Evolutionary conservation across 306 rosid genomes (phyloP), one percentile per base, ranked within the genome.

Genomic region (Malus domestica): DNA sequence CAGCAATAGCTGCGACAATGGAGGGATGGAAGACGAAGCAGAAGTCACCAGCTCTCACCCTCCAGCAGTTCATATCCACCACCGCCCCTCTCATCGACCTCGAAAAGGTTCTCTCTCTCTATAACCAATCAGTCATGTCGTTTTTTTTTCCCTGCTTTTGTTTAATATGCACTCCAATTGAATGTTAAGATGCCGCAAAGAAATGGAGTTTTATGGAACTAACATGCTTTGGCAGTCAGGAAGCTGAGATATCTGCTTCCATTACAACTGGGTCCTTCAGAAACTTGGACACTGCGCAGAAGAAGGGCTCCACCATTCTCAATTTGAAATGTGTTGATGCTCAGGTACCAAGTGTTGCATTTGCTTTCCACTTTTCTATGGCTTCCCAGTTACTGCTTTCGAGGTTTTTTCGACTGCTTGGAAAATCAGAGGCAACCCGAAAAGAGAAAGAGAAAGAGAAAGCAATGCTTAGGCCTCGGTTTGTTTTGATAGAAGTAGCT

Each of bases 251-350:
- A 81, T 84, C 97, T 9, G 89, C 86, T 78, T 95, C 98, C 79
- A 92, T 95, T 76, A 84, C 85, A 61, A 85, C 93, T 5, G 97
- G 97, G 18, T 88, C 92, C 1, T 85, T 91, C 4, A 83, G 98
- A 70, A 92, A 86, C 80, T 81, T 95, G 82, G 97, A 95, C 52
- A 82, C 89, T 67, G 97, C 98, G 69, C 96, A 92, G 70, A 92
- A 79, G 87, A 89, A 75, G 80, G 98, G 98, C 71, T 95, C 97
- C 59, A 87, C 93, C 16, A 92, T 95, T 78, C 96, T 95, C 80
- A 95, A 90, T 78, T 83, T 95, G 87, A 92, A 95, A 83, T 95
- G 98, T 76, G 88, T 87, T 1, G 97, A 95, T 85, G 97, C 89
- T 67, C 95, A 93, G 98, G 98, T 92, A 79, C 44, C 58, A 49